phyloP scores from a whole-genome alignment of 805 yeast genomes.

The Ogataea paraovalis region DNA sequence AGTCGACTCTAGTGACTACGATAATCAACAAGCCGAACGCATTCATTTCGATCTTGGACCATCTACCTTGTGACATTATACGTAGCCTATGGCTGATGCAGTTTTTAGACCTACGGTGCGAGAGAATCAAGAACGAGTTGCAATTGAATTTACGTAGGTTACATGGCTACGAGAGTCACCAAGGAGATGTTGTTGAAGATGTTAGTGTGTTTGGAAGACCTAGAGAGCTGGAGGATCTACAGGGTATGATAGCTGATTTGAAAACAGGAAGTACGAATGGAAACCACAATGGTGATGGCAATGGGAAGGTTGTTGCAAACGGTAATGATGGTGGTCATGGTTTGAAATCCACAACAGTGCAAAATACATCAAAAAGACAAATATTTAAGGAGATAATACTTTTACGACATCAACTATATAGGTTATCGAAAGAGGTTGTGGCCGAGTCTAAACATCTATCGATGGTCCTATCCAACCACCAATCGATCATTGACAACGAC shows the following conservation, averaged over 20 bases:
- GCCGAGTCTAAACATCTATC: constrained; percentile 25
- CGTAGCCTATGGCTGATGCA: constrained; percentile 36
- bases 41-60: constrained; percentile 35
- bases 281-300: neutral
- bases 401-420: constrained; percentile 4
- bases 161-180: too few species aligned
- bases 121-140: constrained; percentile 12
- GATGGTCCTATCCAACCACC: constrained; percentile 20
- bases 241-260: neutral
- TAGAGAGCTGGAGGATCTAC: neutral
- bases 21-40: constrained; percentile 31
- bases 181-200: too few species aligned
- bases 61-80: constrained; percentile 36
- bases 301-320: neutral
- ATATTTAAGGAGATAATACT: neutral
- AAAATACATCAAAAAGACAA: neutral
- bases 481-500: constrained; percentile 23
- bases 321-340: too few species aligned
- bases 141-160: neutral
- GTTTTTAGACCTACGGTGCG: constrained; percentile 25
- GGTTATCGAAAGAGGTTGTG: constrained; percentile 24
- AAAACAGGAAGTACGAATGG: constrained; percentile 2
- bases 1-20: constrained; percentile 21
- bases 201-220: neutral
- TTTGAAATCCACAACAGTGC: too few species aligned